These are phyloP conservation scores for Pisolithus albus DNA, from an alignment of 768 basidiomycete species.

Conservation along the genomic window DNA sequence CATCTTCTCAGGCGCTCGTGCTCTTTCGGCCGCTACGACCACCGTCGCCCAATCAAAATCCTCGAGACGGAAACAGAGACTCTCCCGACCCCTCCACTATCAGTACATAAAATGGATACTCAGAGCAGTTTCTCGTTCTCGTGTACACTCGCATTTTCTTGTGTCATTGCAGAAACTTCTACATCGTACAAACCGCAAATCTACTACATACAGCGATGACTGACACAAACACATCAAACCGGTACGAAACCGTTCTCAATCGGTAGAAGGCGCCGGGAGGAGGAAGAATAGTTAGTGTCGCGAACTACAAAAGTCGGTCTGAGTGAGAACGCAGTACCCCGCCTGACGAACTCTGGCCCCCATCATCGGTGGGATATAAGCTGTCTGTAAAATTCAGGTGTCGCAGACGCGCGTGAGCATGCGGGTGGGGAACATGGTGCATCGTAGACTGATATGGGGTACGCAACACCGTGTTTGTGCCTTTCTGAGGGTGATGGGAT, in stretches of 20 bases:
- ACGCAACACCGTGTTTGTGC: slow-evolving; percentile 39
- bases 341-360: slow-evolving; percentile 18
- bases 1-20: slow-evolving; percentile 42
- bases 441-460: slow-evolving; percentile 55
- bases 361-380: slow-evolving; percentile 28
- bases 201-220: slow-evolving; percentile 16
- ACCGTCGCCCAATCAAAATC: slow-evolving; percentile 16
- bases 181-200: slow-evolving; percentile 14
- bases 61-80: background rate
- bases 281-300: no score
- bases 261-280: no score
- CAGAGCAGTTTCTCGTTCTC: background rate
- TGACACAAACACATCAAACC: background rate
- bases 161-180: slow-evolving; percentile 17
- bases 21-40: slow-evolving; percentile 40
- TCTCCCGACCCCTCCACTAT: background rate
- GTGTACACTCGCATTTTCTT: background rate
- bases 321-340: slow-evolving; percentile 36
- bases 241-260: slow-evolving; percentile 13
- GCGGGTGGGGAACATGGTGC: slow-evolving; percentile 78
- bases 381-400: slow-evolving; percentile 42
- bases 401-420: slow-evolving; percentile 70
- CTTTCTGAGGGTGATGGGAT: slow-evolving; percentile 21
- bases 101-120: slow-evolving; percentile 39
- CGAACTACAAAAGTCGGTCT: slow-evolving; percentile 36